Evolutionary conservation across 179 eudicot genomes (phyloP).

Genomic region (Amaranthus tricolor): DNA sequence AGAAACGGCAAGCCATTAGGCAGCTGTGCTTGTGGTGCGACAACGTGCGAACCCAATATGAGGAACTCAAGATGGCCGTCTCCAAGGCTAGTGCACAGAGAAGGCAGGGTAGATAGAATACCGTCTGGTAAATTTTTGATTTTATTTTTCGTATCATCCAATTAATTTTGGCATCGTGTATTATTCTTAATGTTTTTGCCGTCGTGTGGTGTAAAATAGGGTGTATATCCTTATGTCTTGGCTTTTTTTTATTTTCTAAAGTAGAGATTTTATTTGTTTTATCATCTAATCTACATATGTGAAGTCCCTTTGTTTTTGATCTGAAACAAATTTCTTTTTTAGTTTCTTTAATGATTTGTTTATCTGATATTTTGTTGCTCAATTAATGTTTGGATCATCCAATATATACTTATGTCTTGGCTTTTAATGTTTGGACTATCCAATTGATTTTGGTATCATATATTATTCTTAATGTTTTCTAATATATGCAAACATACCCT

Average conservation of each 20-base stretch:
- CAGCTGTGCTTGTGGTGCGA: constrained; percentile 78
- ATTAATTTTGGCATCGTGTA: not conserved
- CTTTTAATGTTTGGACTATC: too few species aligned
- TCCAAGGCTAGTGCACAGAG: constrained; percentile 24
- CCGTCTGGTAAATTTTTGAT: not conserved
- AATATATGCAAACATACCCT: too few species aligned
- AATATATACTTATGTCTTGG: too few species aligned
- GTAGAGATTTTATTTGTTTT: constrained; percentile 21
- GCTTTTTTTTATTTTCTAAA: not conserved
- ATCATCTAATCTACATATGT: not conserved
- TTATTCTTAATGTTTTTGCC: constrained; percentile 2
- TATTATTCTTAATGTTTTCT: too few species aligned
- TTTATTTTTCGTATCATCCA: not conserved
- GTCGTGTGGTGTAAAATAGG: constrained; percentile 15
- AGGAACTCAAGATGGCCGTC: constrained; percentile 47
- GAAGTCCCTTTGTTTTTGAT: not conserved
- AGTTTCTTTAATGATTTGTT: not conserved
- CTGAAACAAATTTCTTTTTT: constrained; percentile 8
- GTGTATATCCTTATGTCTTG: constrained; percentile 19
- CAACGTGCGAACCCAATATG: constrained; percentile 49
- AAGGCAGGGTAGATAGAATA: constrained; percentile 14
- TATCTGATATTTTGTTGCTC: too few species aligned
- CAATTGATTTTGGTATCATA: too few species aligned
- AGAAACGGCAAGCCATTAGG: constrained; percentile 90
- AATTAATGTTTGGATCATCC: too few species aligned